Base-by-base conservation (phyloP, 2,329 filamentous ascomycete species). In the Trichoderma guizhouense region DNA sequence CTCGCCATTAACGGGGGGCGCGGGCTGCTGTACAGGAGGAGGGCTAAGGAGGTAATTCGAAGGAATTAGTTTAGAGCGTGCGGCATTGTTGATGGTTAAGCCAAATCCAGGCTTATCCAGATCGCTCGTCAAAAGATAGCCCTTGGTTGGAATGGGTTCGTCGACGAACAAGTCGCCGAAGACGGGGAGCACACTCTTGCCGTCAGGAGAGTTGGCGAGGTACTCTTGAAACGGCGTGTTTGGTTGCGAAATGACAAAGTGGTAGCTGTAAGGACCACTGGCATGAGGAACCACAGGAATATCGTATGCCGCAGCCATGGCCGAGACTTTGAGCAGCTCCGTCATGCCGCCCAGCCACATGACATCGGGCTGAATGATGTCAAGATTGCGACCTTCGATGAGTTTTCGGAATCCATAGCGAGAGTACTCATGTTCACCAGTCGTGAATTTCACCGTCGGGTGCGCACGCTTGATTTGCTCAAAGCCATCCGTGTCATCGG, bases 261-360 rank as follows among this genome's bases (percentile, higher is more conserved):
- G 95, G 83, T 98, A 98, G 78, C 93, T 96, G 84, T 98, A 98
- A 3, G 95, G 93, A 1, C 95, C 95, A 73, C 92, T 96, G 58
- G 95, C 95, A 79, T 98, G 95, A n/a, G 95, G 95, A 15, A 98
- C 93, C 18, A 98, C 94, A 14, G 95, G 95, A 73, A 98, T 92
- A 79, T 98, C 95, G 82, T 98, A 98, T 26, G 95, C 95, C 5
- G 94, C 90, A 5, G 95, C 95, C 89, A 97, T 92, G 69, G 94
- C 92, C 18, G 94, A 89, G 67, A 98, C 92, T 83, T 94, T 96
- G 75, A 98, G 90, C 72, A 98, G 87, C 83, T 98, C 95, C 1
- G 95, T 98, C 86, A 98, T 82, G 73, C 95, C 95, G 74, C 95
- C 95, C 15, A 97, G 90, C 95, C 95, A 98, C 95, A 98, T 98